A percentile compares a stretch with the other conserved stretches of the same genome.
Conservation (phyloP, 2,329 filamentous ascomycete species). For the Calonectria pauciramosa region DNA sequence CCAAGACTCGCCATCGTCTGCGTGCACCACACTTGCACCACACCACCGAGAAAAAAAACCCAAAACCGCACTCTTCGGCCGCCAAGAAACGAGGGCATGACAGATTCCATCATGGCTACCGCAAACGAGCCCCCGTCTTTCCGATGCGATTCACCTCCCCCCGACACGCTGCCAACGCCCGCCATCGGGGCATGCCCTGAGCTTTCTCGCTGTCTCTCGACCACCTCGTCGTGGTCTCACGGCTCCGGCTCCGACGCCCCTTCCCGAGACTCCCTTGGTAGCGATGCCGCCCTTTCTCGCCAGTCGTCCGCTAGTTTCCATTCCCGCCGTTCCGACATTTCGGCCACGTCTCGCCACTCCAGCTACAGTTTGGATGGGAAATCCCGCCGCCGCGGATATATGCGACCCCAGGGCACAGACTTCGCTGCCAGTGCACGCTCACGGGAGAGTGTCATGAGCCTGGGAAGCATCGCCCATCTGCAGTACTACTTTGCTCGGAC, state of each 20-base stretch:
- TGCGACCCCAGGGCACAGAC: conserved; percentile 87
- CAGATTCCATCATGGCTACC: conserved; percentile 49
- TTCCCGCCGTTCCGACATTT: conserved; percentile 60
- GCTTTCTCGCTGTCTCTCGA: conserved; percentile 75
- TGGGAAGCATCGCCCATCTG: conserved; percentile 96
- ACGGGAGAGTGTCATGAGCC: conserved; percentile 93
- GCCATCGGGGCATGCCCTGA: conserved; percentile 71
- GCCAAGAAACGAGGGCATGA: conserved; percentile 15
- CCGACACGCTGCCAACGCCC: conserved; percentile 72
- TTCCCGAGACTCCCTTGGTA: conserved; percentile 68
- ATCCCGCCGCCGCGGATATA: conserved; percentile 80
- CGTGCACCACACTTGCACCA: neutral
- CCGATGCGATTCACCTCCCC: conserved; percentile 74
- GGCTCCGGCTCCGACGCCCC: conserved; percentile 65
- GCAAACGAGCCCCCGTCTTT: conserved; percentile 50
- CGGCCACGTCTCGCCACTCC: conserved; percentile 59
- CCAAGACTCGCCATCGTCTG: neutral
- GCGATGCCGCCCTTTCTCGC: conserved; percentile 66
- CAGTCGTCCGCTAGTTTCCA: conserved; percentile 74
- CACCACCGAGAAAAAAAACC: neutral
- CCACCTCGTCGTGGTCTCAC: conserved; percentile 71
- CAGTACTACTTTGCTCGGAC: conserved; percentile 99
- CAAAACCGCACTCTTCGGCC: neutral
- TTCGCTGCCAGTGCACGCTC: conserved; percentile 93
- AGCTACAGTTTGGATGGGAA: conserved; percentile 58